These are phyloP conservation scores for Fusarium tupiense DNA, from an alignment of 2,329 filamentous ascomycete genomes.

Conservation along the genomic window DNA sequence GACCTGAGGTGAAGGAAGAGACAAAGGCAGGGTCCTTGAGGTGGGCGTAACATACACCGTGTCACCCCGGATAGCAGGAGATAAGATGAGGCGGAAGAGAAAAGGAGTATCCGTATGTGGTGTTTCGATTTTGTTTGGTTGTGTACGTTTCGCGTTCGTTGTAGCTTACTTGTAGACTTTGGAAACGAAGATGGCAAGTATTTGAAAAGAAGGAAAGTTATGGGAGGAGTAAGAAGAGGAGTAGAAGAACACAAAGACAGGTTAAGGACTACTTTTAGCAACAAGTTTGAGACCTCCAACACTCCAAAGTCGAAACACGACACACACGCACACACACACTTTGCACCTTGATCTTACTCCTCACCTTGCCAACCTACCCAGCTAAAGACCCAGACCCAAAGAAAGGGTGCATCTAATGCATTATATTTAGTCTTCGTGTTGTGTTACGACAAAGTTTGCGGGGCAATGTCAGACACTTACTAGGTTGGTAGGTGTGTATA, in stretches of 20 bases:
- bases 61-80: constrained; percentile 16
- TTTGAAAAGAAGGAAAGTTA: background rate
- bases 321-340: background rate
- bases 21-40: constrained; percentile 12
- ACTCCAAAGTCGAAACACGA: constrained; percentile 10
- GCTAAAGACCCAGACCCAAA: background rate
- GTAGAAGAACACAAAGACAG: background rate
- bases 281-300: constrained; percentile 1
- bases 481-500: background rate
- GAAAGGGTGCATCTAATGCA: background rate
- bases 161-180: background rate
- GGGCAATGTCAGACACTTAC: background rate
- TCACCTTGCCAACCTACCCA: background rate
- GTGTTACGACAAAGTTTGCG: constrained; percentile 5
- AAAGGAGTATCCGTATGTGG: constrained; percentile 6
- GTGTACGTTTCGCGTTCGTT: background rate
- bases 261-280: constrained; percentile 12
- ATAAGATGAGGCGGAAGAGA: constrained; percentile 1
- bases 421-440: background rate
- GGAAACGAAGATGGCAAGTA: background rate
- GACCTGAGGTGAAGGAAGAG: constrained; percentile 14
- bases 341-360: background rate
- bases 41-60: constrained; percentile 21
- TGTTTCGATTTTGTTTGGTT: background rate
- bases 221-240: background rate